These are phyloP conservation scores for Ochromonadaceae sp. DNA, from an alignment of 352 stramenopile genomes.

Conservation along the genomic window DNA sequence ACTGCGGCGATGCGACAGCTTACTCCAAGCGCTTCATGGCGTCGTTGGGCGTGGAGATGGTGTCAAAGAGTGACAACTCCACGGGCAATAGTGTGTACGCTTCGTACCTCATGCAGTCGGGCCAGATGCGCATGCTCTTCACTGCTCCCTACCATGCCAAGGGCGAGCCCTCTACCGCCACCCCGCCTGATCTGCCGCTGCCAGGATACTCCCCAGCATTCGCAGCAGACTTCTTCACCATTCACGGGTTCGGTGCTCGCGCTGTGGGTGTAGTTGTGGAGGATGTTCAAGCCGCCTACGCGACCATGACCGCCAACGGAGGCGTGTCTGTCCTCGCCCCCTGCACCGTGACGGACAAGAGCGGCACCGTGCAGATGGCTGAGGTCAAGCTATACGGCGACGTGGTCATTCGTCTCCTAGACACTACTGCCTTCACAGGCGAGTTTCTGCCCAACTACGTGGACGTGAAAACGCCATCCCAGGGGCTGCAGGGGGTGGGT, in stretches of 20 bases:
- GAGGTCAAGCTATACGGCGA: constrained; percentile 68
- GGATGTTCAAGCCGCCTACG: constrained; percentile 52
- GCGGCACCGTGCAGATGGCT: constrained; percentile 42
- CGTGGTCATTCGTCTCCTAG: constrained; percentile 61
- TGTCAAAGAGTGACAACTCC: constrained; percentile 50
- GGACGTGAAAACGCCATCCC: not conserved
- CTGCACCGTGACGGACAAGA: constrained; percentile 43
- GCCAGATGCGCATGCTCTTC: constrained; percentile 60
- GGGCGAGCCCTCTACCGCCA: constrained; percentile 43
- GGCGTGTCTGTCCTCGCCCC: constrained; percentile 42
- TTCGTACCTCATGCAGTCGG: constrained; percentile 60
- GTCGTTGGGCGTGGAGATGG: constrained; percentile 56
- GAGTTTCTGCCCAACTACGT: constrained; percentile 57
- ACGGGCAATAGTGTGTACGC: constrained; percentile 55
- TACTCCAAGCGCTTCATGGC: constrained; percentile 50
- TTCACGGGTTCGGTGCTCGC: constrained; percentile 55
- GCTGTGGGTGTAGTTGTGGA: constrained; percentile 57
- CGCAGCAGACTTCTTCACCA: constrained; percentile 54
- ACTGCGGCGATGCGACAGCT: constrained; percentile 55
- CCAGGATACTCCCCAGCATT: constrained; percentile 44
- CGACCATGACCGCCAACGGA: constrained; percentile 52
- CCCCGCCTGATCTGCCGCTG: constrained; percentile 39
- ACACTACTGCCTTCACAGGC: constrained; percentile 51
- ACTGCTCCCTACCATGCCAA: constrained; percentile 60
- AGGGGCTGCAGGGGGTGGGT: constrained; percentile 18